Evolutionary conservation across 805 yeast genomes (phyloP), one percentile per base, ranked within the genome.

Genomic region (Starmerella ratchasimensis): DNA sequence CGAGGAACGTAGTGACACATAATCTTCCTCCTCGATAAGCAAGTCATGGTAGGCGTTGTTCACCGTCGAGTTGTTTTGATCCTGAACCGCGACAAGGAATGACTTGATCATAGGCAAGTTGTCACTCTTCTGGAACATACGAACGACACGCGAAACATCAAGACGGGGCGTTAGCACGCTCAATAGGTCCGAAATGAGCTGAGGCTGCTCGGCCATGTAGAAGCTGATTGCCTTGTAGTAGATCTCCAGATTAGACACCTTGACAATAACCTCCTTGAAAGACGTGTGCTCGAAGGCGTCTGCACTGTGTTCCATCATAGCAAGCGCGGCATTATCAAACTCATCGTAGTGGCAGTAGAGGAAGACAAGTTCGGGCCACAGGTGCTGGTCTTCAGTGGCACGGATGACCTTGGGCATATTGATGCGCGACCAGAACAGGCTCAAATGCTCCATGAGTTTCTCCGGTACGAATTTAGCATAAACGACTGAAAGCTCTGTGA

Each of bases 271-370:
- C 56, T 90, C 97, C 67, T 90, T 90, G 70, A 90, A 90, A 30
- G 93, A 80, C 22, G 75, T 64, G 58, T 90, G 98, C 51, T 90
- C 97, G 54, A 88, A 86, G 14, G 94, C 84, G 50, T 79, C 79
- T 43, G 93, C 82, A 3, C 94, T 78, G 57, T 76, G 83, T 59
- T 90, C 96, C 68, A 90, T 90, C 86, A 90, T 82, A 13, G 95
- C 76, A 57, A 90, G 69, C 25, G 95, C 84, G 44, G 98, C 98
- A 60, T 90, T 90, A 60, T 90, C 98, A 94, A 95, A 90, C 65
- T 90, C 98, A 58, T 90, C 98, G 59, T 90, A 90, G 62, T 90
- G 98, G 57, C 95, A 84, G 65, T 88, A 88, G 60, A 90, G 67
- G 76, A 90, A 90, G 41, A 90, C 83, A 51, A 88, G 69, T 64